Percentiles rank a stretch among this genome's conserved stretches.
These are phyloP conservation scores for Solanum pennellii DNA, from an alignment of 257 asterid genomes.

Conservation along the genomic window DNA sequence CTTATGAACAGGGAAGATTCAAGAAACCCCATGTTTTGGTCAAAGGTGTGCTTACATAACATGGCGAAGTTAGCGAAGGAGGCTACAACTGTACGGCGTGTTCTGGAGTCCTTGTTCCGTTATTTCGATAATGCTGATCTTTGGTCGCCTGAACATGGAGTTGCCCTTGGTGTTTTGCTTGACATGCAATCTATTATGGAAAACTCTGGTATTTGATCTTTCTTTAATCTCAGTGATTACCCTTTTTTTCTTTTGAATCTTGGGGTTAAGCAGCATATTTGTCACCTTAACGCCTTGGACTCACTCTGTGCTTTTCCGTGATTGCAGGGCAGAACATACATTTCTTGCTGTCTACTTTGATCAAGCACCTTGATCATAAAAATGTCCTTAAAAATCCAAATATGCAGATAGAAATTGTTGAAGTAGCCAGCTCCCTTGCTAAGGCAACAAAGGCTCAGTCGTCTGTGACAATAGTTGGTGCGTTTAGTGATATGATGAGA, in stretches of 20 bases:
- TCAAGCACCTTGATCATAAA: slow-evolving; percentile 77
- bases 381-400: slow-evolving; percentile 45
- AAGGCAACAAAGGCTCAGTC: slow-evolving; percentile 45
- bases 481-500: slow-evolving; percentile 70
- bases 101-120: slow-evolving; percentile 62
- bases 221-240: not conserved
- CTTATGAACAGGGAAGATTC: slow-evolving; percentile 48
- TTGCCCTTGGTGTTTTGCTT: slow-evolving; percentile 51
- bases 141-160: slow-evolving; percentile 61
- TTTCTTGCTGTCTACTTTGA: slow-evolving; percentile 55
- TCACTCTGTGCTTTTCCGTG: slow-evolving; percentile 1
- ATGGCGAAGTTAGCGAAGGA: slow-evolving; percentile 68
- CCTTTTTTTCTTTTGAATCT: not conserved
- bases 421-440: slow-evolving; percentile 51
- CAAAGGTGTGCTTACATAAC: slow-evolving; percentile 68
- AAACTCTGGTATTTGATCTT: slow-evolving; percentile 32
- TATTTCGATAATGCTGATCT: slow-evolving; percentile 51
- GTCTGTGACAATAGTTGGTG: slow-evolving; percentile 53
- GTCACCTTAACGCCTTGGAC: slow-evolving; percentile 1
- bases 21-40: slow-evolving; percentile 55
- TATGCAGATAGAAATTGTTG: slow-evolving; percentile 66
- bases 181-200: slow-evolving; percentile 66
- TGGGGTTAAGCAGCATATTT: slow-evolving; percentile 1
- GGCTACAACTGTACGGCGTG: slow-evolving; percentile 66
- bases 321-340: slow-evolving; percentile 55